Base-by-base conservation (phyloP, 768 basidiomycete genomes). In the Russula foetens region DNA sequence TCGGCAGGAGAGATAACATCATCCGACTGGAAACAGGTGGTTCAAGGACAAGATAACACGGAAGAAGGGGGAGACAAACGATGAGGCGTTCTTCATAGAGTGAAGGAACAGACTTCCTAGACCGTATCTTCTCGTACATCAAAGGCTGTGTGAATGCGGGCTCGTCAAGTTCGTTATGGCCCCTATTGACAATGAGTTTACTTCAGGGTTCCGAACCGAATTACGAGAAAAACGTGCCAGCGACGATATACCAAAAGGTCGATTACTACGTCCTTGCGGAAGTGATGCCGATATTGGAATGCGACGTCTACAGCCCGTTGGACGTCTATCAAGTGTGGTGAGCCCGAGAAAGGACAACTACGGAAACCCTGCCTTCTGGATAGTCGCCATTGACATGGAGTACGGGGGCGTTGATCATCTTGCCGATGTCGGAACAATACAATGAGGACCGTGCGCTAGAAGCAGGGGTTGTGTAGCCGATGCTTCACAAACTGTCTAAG, bases 391-490 rank as follows among this genome's bases (percentile, higher is more conserved):
- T 97, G 60, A 94, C 91, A 63, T 96, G 94, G 21, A 96, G 70
- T 4, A 95, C 83, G 1, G 93, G 94, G 0, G 90, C 85, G 59
- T 90, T 87, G 66, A 94, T 86, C 87, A 90, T 91, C 74, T 95
- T 95, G 6, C 87, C 90, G 39, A 90, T 75, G 69, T 92, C 91
- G 0, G 90, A 90, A 68, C 90, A 93, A 68, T 97, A 97, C 35
- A 90, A 69, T 0, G 89, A 92, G 1, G 92, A 94, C 7, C 93
- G 82, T 15, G 90, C 89, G 52, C 80, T 82, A 0, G 89, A 84
- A 0, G 91, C 88, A 0, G 92, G 92, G 0, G 93, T 95, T 0
- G 93, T 95, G 66, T 95, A 96, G 24, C 93, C 93, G 59, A 96
- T 91, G 66, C 89, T 95, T 49, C 66, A 17, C 60, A 48, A n/a